phyloP scores from a whole-genome alignment of 2,329 filamentous ascomycete species.

The Fusarium sp. region DNA sequence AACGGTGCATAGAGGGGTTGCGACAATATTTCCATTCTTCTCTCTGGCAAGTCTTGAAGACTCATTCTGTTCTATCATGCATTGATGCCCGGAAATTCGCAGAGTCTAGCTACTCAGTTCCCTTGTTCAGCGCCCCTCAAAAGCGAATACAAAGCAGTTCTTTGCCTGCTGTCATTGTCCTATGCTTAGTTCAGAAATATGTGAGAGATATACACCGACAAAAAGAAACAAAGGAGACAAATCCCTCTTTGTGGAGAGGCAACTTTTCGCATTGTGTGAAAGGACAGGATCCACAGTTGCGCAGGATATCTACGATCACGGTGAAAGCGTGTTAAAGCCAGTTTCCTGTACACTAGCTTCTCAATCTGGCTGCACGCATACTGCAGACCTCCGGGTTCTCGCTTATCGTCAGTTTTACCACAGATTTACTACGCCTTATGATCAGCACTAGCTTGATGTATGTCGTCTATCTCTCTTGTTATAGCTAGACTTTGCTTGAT shows the following conservation, averaged over 20 bases:
- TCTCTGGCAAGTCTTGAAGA: too few relatives aligned
- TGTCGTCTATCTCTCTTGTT: not conserved
- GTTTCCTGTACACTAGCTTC: not conserved
- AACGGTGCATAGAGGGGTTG: too few relatives aligned
- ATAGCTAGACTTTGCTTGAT: not conserved
- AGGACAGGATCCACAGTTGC: conserved; percentile 1
- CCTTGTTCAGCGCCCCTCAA: too few relatives aligned
- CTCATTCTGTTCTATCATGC: too few relatives aligned
- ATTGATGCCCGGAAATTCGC: too few relatives aligned
- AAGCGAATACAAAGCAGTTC: too few relatives aligned
- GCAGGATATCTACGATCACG: too few relatives aligned
- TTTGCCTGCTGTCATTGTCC: too few relatives aligned
- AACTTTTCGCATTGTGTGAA: conserved; percentile 24
- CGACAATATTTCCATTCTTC: too few relatives aligned
- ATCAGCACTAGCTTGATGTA: not conserved
- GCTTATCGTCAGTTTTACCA: not conserved
- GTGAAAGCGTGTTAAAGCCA: too few relatives aligned
- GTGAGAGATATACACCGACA: conserved; percentile 47
- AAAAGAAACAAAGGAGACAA: conserved; percentile 50
- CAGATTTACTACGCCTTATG: not conserved
- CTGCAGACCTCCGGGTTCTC: not conserved
- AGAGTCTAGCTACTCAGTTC: too few relatives aligned
- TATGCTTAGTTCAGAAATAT: conserved; percentile 36
- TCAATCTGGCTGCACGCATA: not conserved
- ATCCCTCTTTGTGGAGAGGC: conserved; percentile 41